These are phyloP conservation scores for Pyricularia sp. DNA, from an alignment of 2,329 filamentous ascomycete species.

Conservation along the genomic window DNA sequence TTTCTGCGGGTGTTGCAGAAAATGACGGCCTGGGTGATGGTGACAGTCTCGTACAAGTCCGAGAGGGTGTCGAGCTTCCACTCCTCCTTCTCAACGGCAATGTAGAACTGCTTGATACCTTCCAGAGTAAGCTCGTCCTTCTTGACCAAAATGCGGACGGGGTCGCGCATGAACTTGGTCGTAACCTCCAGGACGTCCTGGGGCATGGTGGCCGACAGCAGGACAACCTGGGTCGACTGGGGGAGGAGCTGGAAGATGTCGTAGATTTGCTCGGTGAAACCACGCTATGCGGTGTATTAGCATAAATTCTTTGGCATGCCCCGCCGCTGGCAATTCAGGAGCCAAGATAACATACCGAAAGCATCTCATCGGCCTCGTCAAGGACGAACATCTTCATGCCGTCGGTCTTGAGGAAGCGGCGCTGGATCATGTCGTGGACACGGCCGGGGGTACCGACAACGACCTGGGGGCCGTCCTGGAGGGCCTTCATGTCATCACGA, in stretches of 20 bases:
- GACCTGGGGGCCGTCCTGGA: slow-evolving; percentile 95
- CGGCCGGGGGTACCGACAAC: slow-evolving; percentile 96
- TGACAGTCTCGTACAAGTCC: slow-evolving; percentile 96
- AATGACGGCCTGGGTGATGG: slow-evolving; percentile 97
- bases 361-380: slow-evolving; percentile 48
- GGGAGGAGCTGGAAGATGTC: slow-evolving; percentile 96
- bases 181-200: slow-evolving; percentile 99
- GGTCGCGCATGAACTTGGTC: slow-evolving; percentile 99
- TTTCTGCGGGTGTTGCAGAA: slow-evolving; percentile 99
- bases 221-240: slow-evolving; percentile 93
- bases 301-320: neutral
- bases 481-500: slow-evolving; percentile 92
- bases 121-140: slow-evolving; percentile 97
- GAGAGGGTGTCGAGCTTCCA: slow-evolving; percentile 99
- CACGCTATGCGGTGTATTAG: slow-evolving; percentile 46
- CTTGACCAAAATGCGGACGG: slow-evolving; percentile 92
- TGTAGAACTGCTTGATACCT: slow-evolving; percentile 97
- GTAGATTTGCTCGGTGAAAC: slow-evolving; percentile 98
- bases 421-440: slow-evolving; percentile 56
- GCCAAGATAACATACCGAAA: slow-evolving; percentile 22
- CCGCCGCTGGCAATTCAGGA: no score
- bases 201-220: slow-evolving; percentile 89
- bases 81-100: slow-evolving; percentile 97
- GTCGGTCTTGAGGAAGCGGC: slow-evolving; percentile 42
- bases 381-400: slow-evolving; percentile 53